phyloP scores from a whole-genome alignment of 257 asterid genomes.

The Gynochthodes officinalis region DNA sequence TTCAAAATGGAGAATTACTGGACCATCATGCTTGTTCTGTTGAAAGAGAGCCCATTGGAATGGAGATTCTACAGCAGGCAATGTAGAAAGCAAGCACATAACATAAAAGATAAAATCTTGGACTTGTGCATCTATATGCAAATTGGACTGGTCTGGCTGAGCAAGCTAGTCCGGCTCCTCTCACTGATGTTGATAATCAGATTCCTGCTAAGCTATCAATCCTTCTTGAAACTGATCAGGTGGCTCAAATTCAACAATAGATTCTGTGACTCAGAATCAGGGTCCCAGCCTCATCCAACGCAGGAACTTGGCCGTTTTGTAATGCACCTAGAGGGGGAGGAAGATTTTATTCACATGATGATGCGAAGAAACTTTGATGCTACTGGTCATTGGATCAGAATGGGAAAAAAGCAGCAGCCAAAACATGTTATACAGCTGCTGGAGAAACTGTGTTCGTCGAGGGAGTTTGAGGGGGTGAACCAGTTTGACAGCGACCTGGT shows the following conservation, averaged over 20 bases:
- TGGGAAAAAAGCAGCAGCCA: conserved; percentile 64
- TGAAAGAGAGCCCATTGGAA: conserved; percentile 55
- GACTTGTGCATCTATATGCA: conserved; percentile 49
- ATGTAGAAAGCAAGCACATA: conserved; percentile 45
- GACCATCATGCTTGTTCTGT: conserved; percentile 36
- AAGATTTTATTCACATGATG: conserved; percentile 57
- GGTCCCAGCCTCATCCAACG: conserved; percentile 24
- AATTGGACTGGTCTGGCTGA: conserved; percentile 45
- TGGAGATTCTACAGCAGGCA: conserved; percentile 36
- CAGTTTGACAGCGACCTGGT: conserved; percentile 51
- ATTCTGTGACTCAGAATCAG: conserved; percentile 30
- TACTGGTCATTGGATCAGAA: conserved; percentile 48
- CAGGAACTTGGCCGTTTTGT: conserved; percentile 55
- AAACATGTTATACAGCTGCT: conserved; percentile 41
- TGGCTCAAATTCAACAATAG: conserved; percentile 27
- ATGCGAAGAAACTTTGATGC: conserved; percentile 47
- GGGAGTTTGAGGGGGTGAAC: conserved; percentile 53
- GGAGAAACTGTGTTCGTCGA: conserved; percentile 38
- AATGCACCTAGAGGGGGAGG: conserved; percentile 79
- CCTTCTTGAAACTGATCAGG: conserved; percentile 28
- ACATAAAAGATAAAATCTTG: conserved; percentile 31
- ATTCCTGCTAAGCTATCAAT: conserved; percentile 21
- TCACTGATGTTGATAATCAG: conserved; percentile 39
- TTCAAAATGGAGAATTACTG: conserved; percentile 57
- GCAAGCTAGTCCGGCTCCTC: conserved; percentile 53